These are phyloP conservation scores for Syzygium oleosum DNA, from an alignment of 345 rosid species.

Conservation along the genomic window DNA sequence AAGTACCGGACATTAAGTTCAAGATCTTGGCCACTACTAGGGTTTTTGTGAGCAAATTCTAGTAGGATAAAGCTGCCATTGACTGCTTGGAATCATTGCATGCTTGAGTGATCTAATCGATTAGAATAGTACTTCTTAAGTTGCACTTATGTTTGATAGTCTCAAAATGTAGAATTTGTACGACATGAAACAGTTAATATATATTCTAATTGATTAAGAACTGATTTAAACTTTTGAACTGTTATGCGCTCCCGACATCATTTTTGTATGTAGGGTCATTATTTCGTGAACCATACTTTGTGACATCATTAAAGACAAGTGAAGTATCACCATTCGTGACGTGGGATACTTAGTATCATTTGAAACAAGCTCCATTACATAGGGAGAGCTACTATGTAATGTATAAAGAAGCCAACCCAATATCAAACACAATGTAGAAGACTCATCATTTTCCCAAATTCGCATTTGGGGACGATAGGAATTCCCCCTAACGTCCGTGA, in stretches of 20 bases:
- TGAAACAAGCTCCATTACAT: neutral
- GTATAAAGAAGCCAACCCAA: neutral
- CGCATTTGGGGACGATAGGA: neutral
- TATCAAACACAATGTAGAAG: neutral
- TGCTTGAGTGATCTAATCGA: neutral
- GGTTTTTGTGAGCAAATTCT: neutral
- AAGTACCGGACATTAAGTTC: neutral
- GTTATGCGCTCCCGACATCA: too few relatives aligned
- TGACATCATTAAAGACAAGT: neutral
- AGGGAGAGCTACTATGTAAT: neutral
- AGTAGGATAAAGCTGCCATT: neutral
- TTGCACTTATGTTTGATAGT: too few relatives aligned
- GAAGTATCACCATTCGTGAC: neutral
- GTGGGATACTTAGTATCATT: neutral
- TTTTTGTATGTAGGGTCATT: neutral
- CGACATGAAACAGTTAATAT: too few relatives aligned
- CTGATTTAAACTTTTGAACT: too few relatives aligned
- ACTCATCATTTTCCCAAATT: neutral
- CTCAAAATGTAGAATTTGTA: too few relatives aligned
- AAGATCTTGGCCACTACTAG: neutral
- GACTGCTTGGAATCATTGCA: neutral
- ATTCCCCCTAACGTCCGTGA: neutral
- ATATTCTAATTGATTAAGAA: too few relatives aligned
- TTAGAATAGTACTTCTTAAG: neutral
- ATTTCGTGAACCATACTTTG: neutral